Conservation (phyloP, 345 rosid species). For the Combretum micranthum region DNA sequence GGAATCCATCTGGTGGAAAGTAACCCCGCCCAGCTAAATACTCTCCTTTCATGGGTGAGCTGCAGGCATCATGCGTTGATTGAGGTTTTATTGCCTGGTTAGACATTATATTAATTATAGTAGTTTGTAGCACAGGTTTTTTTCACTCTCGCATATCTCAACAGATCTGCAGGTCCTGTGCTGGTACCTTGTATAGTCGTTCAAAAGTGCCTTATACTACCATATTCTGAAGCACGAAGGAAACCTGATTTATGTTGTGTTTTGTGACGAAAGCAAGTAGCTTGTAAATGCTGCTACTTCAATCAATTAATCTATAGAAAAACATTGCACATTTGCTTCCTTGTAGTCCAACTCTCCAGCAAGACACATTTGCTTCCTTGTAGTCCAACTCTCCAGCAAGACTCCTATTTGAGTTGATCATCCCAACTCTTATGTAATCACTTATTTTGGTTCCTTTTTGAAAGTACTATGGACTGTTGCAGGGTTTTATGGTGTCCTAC, state of each 20-base stretch:
- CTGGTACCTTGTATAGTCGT: slow-evolving; percentile 6
- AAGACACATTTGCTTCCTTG: too few species aligned
- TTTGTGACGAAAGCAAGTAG: slow-evolving; percentile 24
- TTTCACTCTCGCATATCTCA: slow-evolving; percentile 6
- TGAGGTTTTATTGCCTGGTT: neutral
- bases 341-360: too few species aligned
- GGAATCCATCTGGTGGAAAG: too few species aligned
- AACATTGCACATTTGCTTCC: neutral
- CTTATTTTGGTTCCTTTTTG: too few species aligned
- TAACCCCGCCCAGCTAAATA: neutral
- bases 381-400: too few species aligned
- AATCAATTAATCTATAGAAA: slow-evolving; percentile 3
- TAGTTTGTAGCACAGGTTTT: slow-evolving; percentile 15
- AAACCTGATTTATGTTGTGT: slow-evolving; percentile 8
- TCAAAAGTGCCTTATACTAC: neutral
- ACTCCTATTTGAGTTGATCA: too few species aligned
- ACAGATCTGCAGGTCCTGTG: slow-evolving; percentile 8
- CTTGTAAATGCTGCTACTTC: slow-evolving; percentile 30
- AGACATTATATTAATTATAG: slow-evolving; percentile 11
- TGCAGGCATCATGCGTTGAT: neutral
- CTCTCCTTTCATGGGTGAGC: slow-evolving; percentile 8
- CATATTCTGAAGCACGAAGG: too few species aligned
- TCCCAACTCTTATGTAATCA: too few species aligned
- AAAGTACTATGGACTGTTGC: too few species aligned
- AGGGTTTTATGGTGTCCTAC: too few species aligned